Evolutionary conservation across 805 yeast species (phyloP).

Genomic region (Tetrapisispora nanseiensis): DNA sequence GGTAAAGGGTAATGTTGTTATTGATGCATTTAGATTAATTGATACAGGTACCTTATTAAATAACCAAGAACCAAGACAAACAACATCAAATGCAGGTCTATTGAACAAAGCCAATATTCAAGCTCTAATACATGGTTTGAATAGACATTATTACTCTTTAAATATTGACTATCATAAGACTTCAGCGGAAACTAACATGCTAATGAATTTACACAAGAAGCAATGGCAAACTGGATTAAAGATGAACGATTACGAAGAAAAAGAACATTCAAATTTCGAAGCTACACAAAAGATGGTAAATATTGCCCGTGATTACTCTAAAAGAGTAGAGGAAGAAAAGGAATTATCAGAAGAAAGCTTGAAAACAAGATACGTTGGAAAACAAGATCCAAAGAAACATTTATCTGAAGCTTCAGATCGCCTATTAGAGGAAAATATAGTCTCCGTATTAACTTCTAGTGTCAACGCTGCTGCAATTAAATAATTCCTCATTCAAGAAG

Average conservation of each 20-base stretch:
- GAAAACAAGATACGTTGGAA: conserved; percentile 93
- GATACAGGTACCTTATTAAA: conserved; percentile 80
- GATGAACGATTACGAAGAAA: conserved; percentile 63
- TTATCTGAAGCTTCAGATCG: conserved; percentile 78
- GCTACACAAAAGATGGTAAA: conserved; percentile 73
- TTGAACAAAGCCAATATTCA: conserved; percentile 94
- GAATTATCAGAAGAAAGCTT: conserved; percentile 80
- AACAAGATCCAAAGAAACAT: conserved; percentile 98
- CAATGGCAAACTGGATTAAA: conserved; percentile 92
- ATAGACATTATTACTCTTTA: conserved; percentile 91
- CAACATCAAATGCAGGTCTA: conserved; percentile 91
- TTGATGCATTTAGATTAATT: conserved; percentile 94
- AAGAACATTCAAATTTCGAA: conserved; percentile 65
- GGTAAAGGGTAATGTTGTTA: conserved; percentile 96
- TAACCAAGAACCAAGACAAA: conserved; percentile 96
- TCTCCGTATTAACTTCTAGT: conserved; percentile 76
- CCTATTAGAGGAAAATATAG: conserved; percentile 82
- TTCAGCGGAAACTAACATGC: conserved; percentile 84
- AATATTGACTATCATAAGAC: conserved; percentile 93
- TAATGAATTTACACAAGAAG: conserved; percentile 85
- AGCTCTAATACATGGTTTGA: conserved; percentile 92
- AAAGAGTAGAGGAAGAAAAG: conserved; percentile 84
- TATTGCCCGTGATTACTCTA: conserved; percentile 81
- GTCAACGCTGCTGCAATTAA: conserved; percentile 86
- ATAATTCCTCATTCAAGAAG: conserved; percentile 26